Percentiles rank a stretch among this genome's conserved stretches.
These are phyloP conservation scores for Tulasnella sp. DNA, from an alignment of 768 basidiomycete genomes.

Conservation along the genomic window DNA sequence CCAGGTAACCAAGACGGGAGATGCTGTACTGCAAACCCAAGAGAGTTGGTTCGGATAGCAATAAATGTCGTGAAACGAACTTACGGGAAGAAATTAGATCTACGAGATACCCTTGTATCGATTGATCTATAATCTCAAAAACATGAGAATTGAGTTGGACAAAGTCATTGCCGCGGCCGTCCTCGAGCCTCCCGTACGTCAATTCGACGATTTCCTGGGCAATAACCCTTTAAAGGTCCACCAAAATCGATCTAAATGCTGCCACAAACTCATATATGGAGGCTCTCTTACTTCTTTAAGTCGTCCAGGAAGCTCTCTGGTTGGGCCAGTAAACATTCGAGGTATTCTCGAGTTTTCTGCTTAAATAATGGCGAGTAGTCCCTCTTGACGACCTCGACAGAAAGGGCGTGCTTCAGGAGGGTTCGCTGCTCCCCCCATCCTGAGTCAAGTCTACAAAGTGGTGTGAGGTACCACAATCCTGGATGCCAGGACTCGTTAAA, in stretches of 20 bases:
- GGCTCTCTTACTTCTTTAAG: neutral
- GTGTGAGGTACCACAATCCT: neutral
- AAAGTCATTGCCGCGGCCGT: neutral
- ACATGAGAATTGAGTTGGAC: neutral
- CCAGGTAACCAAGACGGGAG: conserved; percentile 10
- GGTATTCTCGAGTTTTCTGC: neutral
- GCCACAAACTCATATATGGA: neutral
- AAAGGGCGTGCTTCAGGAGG: neutral
- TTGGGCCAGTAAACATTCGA: neutral
- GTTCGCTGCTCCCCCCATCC: neutral
- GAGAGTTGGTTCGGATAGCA: neutral
- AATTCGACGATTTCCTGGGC: neutral
- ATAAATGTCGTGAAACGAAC: neutral
- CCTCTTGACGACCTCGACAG: neutral
- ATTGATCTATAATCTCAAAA: neutral
- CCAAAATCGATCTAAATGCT: neutral
- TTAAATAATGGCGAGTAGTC: neutral
- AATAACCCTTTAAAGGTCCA: neutral
- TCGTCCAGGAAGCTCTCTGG: neutral
- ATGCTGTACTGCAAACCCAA: neutral
- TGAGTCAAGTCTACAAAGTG: neutral
- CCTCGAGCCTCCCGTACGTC: neutral
- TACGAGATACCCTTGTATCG: neutral
- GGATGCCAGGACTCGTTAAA: neutral
- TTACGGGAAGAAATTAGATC: neutral